Base-by-base conservation (phyloP, 768 basidiomycete species). In the Amyloporia xantha region DNA sequence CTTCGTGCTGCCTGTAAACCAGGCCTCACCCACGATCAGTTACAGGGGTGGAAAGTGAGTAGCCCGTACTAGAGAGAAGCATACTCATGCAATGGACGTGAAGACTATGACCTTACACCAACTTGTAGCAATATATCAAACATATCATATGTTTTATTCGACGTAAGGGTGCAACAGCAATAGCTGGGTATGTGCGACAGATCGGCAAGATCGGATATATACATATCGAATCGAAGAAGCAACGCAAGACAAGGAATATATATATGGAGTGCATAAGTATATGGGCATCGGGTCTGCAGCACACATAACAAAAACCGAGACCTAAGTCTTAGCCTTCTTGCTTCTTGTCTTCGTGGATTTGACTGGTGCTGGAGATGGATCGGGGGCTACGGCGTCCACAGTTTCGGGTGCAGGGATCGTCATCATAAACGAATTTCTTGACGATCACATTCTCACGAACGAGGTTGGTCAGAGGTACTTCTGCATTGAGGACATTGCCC, bases 341-440 rank as follows among this genome's bases (percentile, higher is more conserved):
- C 54, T 49, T 51, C 59, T 59, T 47, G 54, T 61, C 43, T 60
- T 74, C 15, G 84, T 85, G 52, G 70, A 71, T 66, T 80, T 82
- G 28, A 67, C 49, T 12, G n/a, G n/a, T n/a, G 62, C 59, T 36
- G 57, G 49, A n/a, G 57, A 51, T 19, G 54, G 62, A n/a, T n/a
- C n/a, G n/a, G n/a, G n/a, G n/a, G n/a, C n/a, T 15, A 60, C 56
- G 13, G 50, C 53, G 54, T 63, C 58, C 45, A 75, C 73, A 2
- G 74, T 57, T 47, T 57, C 55, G 5, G 50, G 48, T 6, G 47
- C 58, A n/a, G 20, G 48, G 56, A 41, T 91, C 89, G 49, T 81
- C 79, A 53, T 90, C 86, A 51, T 90, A 91, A 17, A 91, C 76
- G 62, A 81, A 87, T 61, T 79, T 89, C 69, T 87, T 86, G 35